Conservation (phyloP, 139 green algal genomes). For the Chlorella ohadii region DNA sequence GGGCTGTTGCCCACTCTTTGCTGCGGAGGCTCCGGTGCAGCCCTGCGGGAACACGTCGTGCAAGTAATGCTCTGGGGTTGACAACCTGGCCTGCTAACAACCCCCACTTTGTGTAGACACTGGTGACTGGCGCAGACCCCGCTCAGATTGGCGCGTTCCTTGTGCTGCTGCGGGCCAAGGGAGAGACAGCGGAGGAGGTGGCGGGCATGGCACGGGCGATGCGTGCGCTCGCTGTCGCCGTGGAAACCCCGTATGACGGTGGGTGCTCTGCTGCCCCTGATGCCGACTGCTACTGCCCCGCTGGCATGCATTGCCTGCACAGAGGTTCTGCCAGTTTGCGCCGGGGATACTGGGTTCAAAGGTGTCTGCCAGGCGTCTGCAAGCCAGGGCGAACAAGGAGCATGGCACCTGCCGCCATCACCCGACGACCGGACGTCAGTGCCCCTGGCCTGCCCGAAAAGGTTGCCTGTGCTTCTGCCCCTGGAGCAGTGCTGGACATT, state of each 20-base stretch:
- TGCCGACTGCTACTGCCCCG: neutral
- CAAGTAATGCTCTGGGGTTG: too few species aligned
- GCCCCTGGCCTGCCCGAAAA: too few species aligned
- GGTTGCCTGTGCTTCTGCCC: neutral
- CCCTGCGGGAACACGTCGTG: too few species aligned
- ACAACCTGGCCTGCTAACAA: too few species aligned
- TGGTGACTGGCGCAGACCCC: constrained; percentile 77
- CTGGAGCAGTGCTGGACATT: constrained; percentile 88
- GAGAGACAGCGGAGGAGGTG: constrained; percentile 95
- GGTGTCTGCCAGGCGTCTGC: too few species aligned
- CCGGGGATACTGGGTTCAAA: too few species aligned
- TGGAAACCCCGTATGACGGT: constrained; percentile 68
- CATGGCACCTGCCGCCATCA: too few species aligned
- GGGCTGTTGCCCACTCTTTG: too few species aligned
- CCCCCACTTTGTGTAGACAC: constrained; percentile 30
- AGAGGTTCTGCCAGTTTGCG: neutral
- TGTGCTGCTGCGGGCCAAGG: constrained; percentile 96
- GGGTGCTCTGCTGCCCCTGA: neutral
- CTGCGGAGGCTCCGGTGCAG: too few species aligned
- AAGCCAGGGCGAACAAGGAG: too few species aligned
- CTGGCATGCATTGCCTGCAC: neutral
- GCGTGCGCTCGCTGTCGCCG: constrained; percentile 61
- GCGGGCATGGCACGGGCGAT: constrained; percentile 92
- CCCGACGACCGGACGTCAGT: too few species aligned
- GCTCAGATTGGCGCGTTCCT: constrained; percentile 94